Base-by-base conservation (phyloP, 768 basidiomycete species). In the Cytidiella melzeri region DNA sequence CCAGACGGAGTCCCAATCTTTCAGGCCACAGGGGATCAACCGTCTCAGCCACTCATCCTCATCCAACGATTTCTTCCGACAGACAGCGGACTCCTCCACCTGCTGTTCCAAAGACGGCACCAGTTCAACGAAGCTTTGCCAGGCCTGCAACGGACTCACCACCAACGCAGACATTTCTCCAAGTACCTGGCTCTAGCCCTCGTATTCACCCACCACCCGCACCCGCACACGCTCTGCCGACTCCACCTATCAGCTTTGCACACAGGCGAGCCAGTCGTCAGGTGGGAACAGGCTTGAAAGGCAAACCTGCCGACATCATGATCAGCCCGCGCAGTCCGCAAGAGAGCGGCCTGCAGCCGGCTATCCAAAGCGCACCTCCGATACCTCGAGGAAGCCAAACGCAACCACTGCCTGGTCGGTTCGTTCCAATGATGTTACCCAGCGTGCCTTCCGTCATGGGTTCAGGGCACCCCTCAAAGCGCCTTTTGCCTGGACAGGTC, bases 321-420 rank as follows among this genome's bases (percentile, higher is more conserved):
- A 87, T 90, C 70, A 84, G 79, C 55, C 84, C 86, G 9, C 72
- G 83, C 45, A 82, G 52, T 61, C 70, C 4, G 69, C 70, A 12
- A 63, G 68, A 21, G 80, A 81, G 46, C 51, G 77, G 77, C 48
- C 67, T 83, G 36, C 76, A 76, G 47, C 84, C 85, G 20, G 73
- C 75, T 42, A 84, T 90, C 27, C 87, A 88, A 63, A 87, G 85
- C 55, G 87, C 87, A 0, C 87, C 87, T 1, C 83, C 86, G 0
- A 69, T 84, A 40, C 77, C 79, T 1, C 76, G 76, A 43, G 73
- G 73, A 5, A 58, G 63, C 43, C 43, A 57, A 48, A 38, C 56
- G 55, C 48, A 57, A 52, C 26, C 51, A 47, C 46, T 20, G 46
- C 68, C 72, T 10, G 71, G 72, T 7, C 71, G 78, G 18, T 73